Evolutionary conservation across 108 stramenopile species (phyloP), one percentile per base, ranked within the genome.

Genomic region (Skeletonema marinoi): DNA sequence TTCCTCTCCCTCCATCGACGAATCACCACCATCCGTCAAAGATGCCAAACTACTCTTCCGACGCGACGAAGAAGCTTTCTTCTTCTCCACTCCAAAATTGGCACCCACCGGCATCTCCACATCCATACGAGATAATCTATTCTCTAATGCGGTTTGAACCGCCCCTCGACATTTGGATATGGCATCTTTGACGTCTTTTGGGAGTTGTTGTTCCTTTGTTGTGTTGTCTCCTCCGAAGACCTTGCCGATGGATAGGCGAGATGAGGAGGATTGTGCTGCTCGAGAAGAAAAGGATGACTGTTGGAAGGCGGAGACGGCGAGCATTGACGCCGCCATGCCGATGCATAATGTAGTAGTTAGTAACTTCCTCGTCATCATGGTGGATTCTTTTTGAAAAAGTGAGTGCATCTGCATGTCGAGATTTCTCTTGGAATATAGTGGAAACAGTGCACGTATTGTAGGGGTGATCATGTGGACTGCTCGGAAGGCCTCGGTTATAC

Each of bases 101-200:
- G 93, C 87, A 2, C 93, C 93, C 3, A 92, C 93, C 2, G 93
- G 93, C 77, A 94, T 88, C 63, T 92, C 91, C 25, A 95, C 74
- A 46, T 92, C 90, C 80, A 84, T 85, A 17, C 84, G 80, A 42
- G 90, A 91, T 17, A 87, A 48, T 39, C 86, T 84, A 64, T 81
- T 70, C 51, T 89, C 71, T 32, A 92, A 65, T 0, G 86, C 93
- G 56, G 84, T 85, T 74, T 94, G 93, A 3, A 88, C 88, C 13
- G 91, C 89, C 51, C 63, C 81, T 25, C 90, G 88, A 64, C 93
- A 94, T 71, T 83, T 86, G 12, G 86, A 86, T 12, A 94, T 89
- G 35, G 91, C 93, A 72, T 92, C 91, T 70, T 92, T 92, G 59
- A 94, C 90, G 59, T 94, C 93, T 32, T 85, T 82, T 8, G 93